Percentiles rank a stretch among this genome's conserved stretches.
Conservation (phyloP, 805 yeast species). For the Sungouiella blattae region DNA sequence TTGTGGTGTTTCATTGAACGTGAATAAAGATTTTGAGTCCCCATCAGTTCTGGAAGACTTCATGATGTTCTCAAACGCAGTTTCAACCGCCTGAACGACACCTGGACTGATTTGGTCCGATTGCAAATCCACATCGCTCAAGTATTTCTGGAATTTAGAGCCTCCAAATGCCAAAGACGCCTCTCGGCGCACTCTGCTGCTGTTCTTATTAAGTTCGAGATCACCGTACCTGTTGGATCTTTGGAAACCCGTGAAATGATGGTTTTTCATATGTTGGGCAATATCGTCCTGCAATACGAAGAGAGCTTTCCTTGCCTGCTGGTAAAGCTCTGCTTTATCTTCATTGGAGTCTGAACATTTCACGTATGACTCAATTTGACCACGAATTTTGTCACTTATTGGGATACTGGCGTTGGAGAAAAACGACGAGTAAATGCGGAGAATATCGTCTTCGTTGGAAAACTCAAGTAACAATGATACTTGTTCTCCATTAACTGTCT, state of each 20-base stretch:
- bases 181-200: background rate
- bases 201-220: constrained; percentile 3
- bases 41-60: constrained; percentile 15
- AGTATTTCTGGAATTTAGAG: background rate
- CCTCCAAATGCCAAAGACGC: constrained; percentile 1
- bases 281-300: constrained; percentile 55
- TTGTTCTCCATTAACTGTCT: constrained; percentile 36
- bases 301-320: constrained; percentile 56
- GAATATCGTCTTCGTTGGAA: constrained; percentile 51
- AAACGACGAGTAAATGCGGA: constrained; percentile 43
- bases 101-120: constrained; percentile 34
- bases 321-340: constrained; percentile 29
- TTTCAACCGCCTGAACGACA: constrained; percentile 61
- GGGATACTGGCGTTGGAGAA: constrained; percentile 23
- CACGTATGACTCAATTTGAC: constrained; percentile 7
- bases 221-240: constrained; percentile 38
- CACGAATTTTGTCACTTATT: constrained; percentile 1
- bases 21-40: constrained; percentile 1
- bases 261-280: constrained; percentile 46
- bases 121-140: background rate
- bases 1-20: background rate
- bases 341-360: constrained; percentile 6
- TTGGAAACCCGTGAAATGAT: constrained; percentile 59
- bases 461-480: constrained; percentile 39
- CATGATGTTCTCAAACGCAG: constrained; percentile 62